Base-by-base conservation (phyloP, 2,329 filamentous ascomycete genomes). In the Epichloe glyceriae region DNA sequence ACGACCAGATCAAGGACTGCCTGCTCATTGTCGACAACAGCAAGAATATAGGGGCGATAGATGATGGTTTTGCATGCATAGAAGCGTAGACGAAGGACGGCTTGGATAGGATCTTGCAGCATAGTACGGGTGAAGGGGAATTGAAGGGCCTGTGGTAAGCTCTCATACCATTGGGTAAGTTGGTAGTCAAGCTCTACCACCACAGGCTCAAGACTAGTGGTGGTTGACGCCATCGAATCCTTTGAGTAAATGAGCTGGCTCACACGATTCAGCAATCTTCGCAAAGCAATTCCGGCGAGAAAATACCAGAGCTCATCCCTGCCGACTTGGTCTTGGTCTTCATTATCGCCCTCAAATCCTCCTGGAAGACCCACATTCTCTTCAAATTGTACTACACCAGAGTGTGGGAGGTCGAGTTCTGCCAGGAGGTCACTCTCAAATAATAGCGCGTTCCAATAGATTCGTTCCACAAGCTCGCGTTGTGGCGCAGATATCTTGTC, bases 61-160 rank as follows among this genome's bases (percentile, higher is more conserved):
- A 93, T 91, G 60, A 91, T 90, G 26, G 86, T 91, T 51, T 86
- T 82, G 65, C 87, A 93, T 41, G 87, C 87, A 64, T 88, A 90
- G 69, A 91, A 93, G 33, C 87, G 79, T 53, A 91, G 71, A 44
- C 87, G 77, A 46, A 93, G 70, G 7, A 91, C 86, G 0, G 85
- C 88, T 66, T 91, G 87, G 5, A 89, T 80, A 4, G 85, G 82
- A 60, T 88, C 85, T 51, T 80, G 75, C 26, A 88, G 71, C 47
- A 82, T 75, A 0, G 78, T 73, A 50, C 82, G 74, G 37, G 80
- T 80, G 60, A 88, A 85, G 1, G 86, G 83, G 57, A 93, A 93
- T 58, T 88, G 86, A 52, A 93, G 75, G 3, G 86, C 78, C 40
- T 79, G 64, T 5, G 87, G 87, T 42, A 93, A 72, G 56, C 79